Conservation (phyloP, 768 basidiomycete species). For the Hysterangium stoloniferum region DNA sequence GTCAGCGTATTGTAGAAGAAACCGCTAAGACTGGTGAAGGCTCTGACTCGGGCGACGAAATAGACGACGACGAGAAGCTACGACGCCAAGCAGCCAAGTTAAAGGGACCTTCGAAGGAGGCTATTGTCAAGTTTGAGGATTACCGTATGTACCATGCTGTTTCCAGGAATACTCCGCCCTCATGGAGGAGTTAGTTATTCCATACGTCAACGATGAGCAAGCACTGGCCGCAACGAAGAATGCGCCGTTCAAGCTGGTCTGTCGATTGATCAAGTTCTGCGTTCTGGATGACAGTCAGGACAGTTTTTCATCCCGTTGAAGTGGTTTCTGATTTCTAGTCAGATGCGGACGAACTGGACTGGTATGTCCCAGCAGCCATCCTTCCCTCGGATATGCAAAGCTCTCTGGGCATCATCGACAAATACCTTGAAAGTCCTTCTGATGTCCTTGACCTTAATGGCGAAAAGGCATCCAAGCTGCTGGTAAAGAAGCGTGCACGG, state of each 20-base stretch:
- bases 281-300: slow-evolving; percentile 56
- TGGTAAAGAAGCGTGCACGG: slow-evolving; percentile 53
- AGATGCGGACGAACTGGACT: slow-evolving; percentile 72
- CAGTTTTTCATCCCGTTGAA: slow-evolving; percentile 1
- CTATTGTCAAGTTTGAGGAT: slow-evolving; percentile 60
- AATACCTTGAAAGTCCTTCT: slow-evolving; percentile 76
- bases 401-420: slow-evolving; percentile 67
- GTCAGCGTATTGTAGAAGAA: slow-evolving; percentile 54
- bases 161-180: background rate
- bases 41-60: slow-evolving; percentile 27
- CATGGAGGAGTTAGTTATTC: slow-evolving; percentile 49
- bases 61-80: slow-evolving; percentile 21
- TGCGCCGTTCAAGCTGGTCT: slow-evolving; percentile 73
- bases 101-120: slow-evolving; percentile 55
- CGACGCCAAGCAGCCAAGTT: slow-evolving; percentile 18
- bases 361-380: slow-evolving; percentile 75
- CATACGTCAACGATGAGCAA: slow-evolving; percentile 65
- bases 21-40: slow-evolving; percentile 34
- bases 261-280: slow-evolving; percentile 70
- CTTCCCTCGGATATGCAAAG: slow-evolving; percentile 59
- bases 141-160: slow-evolving; percentile 51
- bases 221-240: slow-evolving; percentile 74
- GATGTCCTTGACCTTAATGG: slow-evolving; percentile 76
- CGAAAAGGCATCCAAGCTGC: slow-evolving; percentile 62
- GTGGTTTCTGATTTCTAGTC: slow-evolving; percentile 1